Evolutionary conservation across 164 flowering plant species (phyloP), one percentile per base, ranked within the genome.

Genomic region (Berberis thunbergii): DNA sequence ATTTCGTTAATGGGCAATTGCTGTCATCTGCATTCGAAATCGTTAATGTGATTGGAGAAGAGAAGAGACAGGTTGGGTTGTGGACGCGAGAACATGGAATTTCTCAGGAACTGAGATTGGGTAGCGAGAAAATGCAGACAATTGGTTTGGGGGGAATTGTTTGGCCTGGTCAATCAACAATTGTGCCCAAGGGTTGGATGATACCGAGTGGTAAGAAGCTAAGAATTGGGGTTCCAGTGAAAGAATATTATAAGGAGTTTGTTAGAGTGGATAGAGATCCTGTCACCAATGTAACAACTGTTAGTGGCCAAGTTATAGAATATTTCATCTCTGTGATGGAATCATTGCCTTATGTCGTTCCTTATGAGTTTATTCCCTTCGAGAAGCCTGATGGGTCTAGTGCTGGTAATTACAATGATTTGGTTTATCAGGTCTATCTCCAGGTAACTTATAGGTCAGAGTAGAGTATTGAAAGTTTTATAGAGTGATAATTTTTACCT

Each of bases 101-200:
- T 13, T 8, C 46, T 0, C 64, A 58, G 50, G 50, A 64, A 7
- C 41, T 73, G 54, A 61, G 60, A 1, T 4, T n/a, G 13, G 26
- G 13, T 2, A 49, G 11, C 2, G 38, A 49, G 1, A 59, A 43
- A 2, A 13, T 3, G 3, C 60, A 63, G 12, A 61, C 65, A 2
- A 7, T 49, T n/a, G 65, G 63, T 58, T 71, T 78, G 1, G 60
- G 64, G 5, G 12, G 71, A 0, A 67, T 81, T 26, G 68, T 79
- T 6, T 83, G 88, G 86, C 86, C 91, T 0, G 86, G 91, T n/a
- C 76, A 65, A 0, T 44, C 77, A 0, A 62, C 8, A 2, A 3
- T 9, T 10, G 46, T 58, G 40, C 91, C 84, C 0, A 80, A 67
- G 60, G 78, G 87, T 9, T 81, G 77, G 77, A 73, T 60, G 54